A percentile compares a stretch with the other conserved stretches of the same genome.
Evolutionary conservation across 306 rosid genomes (phyloP).

Genomic region (Coriaria nepalensis): DNA sequence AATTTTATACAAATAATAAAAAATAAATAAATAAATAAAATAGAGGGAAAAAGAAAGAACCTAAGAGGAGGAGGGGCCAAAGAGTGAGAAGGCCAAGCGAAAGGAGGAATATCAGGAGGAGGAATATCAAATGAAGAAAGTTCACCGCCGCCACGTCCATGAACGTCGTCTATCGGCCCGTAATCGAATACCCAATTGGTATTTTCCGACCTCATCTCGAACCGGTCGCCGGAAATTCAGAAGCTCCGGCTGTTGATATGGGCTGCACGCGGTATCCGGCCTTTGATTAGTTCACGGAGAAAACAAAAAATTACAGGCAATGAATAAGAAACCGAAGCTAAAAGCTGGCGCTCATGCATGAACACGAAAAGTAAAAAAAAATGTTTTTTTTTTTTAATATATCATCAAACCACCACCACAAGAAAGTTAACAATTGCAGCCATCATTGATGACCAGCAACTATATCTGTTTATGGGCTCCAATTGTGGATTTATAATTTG

Average conservation of each 20-base stretch:
- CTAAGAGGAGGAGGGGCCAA: slow-evolving; percentile 21
- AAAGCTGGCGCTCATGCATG: too few species aligned
- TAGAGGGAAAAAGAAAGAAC: slow-evolving; percentile 12
- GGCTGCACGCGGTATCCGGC: too few species aligned
- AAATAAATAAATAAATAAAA: neutral
- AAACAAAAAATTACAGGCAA: too few species aligned
- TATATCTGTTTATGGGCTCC: too few species aligned
- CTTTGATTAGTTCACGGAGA: too few species aligned
- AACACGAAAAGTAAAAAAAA: too few species aligned
- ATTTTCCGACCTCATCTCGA: slow-evolving; percentile 28
- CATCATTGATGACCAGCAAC: too few species aligned
- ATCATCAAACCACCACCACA: too few species aligned
- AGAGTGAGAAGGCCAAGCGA: slow-evolving; percentile 39
- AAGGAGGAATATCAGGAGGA: slow-evolving; percentile 24
- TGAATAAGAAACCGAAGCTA: too few species aligned
- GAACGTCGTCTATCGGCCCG: slow-evolving; percentile 38
- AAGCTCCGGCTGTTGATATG: slow-evolving; percentile 11
- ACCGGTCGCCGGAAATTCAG: slow-evolving; percentile 9
- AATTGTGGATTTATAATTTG: too few species aligned
- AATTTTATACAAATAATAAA: neutral
- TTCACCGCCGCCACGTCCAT: slow-evolving; percentile 24
- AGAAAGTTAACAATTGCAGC: too few species aligned
- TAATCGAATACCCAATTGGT: slow-evolving; percentile 49
- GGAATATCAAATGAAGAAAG: slow-evolving; percentile 21
- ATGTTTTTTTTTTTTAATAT: too few species aligned